A percentile compares a stretch with the other conserved stretches of the same genome.
Evolutionary conservation across 805 yeast species (phyloP).

Genomic region (Kodamaea kaohsiungensis): DNA sequence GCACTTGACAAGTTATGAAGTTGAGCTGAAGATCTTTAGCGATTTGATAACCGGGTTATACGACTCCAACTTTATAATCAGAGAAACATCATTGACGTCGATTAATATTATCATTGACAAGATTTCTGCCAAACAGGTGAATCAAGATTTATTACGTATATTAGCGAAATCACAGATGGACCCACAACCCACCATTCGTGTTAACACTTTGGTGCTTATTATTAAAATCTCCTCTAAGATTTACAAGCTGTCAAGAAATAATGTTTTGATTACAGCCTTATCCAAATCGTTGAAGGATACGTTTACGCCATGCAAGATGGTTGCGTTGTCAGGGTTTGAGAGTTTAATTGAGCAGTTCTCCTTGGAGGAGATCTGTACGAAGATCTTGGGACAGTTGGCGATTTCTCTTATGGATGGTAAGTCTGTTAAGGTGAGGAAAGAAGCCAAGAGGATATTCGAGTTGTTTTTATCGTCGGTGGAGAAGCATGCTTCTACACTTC

Average conservation of each 20-base stretch:
- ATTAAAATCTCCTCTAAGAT: conserved; percentile 64
- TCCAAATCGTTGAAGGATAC: conserved; percentile 82
- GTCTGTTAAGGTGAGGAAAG: conserved; percentile 65
- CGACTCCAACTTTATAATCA: conserved; percentile 78
- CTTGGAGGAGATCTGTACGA: conserved; percentile 75
- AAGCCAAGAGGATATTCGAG: conserved; percentile 70
- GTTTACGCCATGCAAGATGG: conserved; percentile 69
- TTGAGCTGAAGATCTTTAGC: conserved; percentile 69
- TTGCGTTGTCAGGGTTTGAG: conserved; percentile 74
- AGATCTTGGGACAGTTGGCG: conserved; percentile 80
- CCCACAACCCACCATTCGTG: conserved; percentile 71
- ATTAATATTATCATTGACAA: conserved; percentile 60
- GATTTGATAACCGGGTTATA: conserved; percentile 77
- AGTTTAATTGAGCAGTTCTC: conserved; percentile 64
- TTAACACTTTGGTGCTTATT: conserved; percentile 71
- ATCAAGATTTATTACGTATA: conserved; percentile 78
- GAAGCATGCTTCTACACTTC: conserved; percentile 35
- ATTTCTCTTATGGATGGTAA: conserved; percentile 75
- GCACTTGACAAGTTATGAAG: conserved; percentile 55
- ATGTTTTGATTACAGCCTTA: conserved; percentile 84
- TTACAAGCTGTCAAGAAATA: conserved; percentile 56
- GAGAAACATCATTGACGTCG: conserved; percentile 78
- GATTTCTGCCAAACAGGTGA: conserved; percentile 75
- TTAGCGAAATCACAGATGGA: conserved; percentile 84
- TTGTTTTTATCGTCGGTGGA: conserved; percentile 48